These are phyloP conservation scores for Monilinia aucupariae DNA, from an alignment of 2,329 filamentous ascomycete genomes.

Conservation along the genomic window DNA sequence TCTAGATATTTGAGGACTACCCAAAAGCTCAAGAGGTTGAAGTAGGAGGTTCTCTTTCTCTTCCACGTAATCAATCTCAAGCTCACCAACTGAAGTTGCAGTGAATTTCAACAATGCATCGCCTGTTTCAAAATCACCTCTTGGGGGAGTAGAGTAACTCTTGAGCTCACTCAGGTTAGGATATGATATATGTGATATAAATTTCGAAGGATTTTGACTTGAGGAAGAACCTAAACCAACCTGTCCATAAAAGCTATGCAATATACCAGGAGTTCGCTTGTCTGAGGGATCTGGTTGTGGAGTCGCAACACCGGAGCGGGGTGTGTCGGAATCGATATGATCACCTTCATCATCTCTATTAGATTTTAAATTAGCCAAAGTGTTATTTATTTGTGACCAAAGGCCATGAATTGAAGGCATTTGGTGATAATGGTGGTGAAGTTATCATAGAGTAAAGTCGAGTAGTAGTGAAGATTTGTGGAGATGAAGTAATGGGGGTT, in stretches of 20 bases:
- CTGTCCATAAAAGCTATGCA: constrained; percentile 96
- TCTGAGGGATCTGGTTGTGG: constrained; percentile 90
- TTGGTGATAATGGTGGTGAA: not conserved
- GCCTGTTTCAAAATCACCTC: constrained; percentile 23
- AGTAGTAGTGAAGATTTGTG: not conserved
- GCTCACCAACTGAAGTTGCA: constrained; percentile 28
- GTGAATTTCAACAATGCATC: constrained; percentile 27
- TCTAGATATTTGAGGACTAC: constrained; percentile 24
- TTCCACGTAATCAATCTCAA: constrained; percentile 24
- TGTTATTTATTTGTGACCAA: constrained; percentile 22
- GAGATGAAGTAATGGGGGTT: not conserved
- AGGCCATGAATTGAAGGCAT: constrained; percentile 12
- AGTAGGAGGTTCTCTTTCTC: constrained; percentile 26
- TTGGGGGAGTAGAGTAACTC: constrained; percentile 23
- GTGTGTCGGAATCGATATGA: constrained; percentile 78
- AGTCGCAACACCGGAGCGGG: constrained; percentile 85
- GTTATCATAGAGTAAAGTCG: not conserved
- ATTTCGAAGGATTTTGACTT: constrained; percentile 28
- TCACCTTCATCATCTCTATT: constrained; percentile 61
- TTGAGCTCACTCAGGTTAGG: constrained; percentile 24
- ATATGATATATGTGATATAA: constrained; percentile 16
- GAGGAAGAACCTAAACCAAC: constrained; percentile 82
- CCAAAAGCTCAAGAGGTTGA: constrained; percentile 26
- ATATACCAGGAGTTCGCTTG: constrained; percentile 91
- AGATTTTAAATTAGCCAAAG: constrained; percentile 29